A percentile compares a stretch with the other conserved stretches of the same genome.
These are phyloP conservation scores for Orbilia ellipsospora DNA, from an alignment of 2,329 filamentous ascomycete species.

Conservation along the genomic window DNA sequence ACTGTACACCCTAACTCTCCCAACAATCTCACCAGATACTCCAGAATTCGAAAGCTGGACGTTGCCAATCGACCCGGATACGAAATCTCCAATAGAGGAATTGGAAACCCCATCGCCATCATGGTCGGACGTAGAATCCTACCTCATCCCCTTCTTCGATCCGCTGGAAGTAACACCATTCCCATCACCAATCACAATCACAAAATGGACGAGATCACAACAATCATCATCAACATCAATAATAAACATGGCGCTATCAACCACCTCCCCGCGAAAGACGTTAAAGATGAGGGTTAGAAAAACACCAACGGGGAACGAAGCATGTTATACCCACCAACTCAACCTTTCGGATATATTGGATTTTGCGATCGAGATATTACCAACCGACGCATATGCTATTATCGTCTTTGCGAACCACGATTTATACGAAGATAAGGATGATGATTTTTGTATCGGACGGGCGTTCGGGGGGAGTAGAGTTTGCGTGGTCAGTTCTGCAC, in stretches of 20 bases:
- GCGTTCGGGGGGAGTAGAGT: constrained; percentile 74
- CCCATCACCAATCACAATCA: constrained; percentile 43
- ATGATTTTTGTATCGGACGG: constrained; percentile 74
- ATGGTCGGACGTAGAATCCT: constrained; percentile 62
- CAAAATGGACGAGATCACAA: constrained; percentile 55
- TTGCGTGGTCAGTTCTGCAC: constrained; percentile 71
- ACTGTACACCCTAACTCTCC: constrained; percentile 69
- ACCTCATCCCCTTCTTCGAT: constrained; percentile 64
- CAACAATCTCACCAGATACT: constrained; percentile 62
- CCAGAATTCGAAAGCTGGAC: constrained; percentile 65
- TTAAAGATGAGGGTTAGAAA: constrained; percentile 60
- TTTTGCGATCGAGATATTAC: constrained; percentile 67
- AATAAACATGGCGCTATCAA: constrained; percentile 61
- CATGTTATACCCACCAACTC: constrained; percentile 64
- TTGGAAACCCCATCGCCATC: constrained; percentile 35
- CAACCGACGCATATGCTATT: constrained; percentile 70
- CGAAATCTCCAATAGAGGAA: background rate
- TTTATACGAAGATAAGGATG: constrained; percentile 73
- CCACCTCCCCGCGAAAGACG: constrained; percentile 65
- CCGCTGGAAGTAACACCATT: constrained; percentile 33
- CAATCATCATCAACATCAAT: constrained; percentile 8
- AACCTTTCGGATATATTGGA: constrained; percentile 73
- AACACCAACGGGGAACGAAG: constrained; percentile 21
- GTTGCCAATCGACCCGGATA: constrained; percentile 58
- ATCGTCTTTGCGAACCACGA: constrained; percentile 72